A percentile compares a stretch with the other conserved stretches of the same genome.
phyloP scores from a whole-genome alignment of 768 basidiomycete genomes.

The Dacryopinax primogenitus region DNA sequence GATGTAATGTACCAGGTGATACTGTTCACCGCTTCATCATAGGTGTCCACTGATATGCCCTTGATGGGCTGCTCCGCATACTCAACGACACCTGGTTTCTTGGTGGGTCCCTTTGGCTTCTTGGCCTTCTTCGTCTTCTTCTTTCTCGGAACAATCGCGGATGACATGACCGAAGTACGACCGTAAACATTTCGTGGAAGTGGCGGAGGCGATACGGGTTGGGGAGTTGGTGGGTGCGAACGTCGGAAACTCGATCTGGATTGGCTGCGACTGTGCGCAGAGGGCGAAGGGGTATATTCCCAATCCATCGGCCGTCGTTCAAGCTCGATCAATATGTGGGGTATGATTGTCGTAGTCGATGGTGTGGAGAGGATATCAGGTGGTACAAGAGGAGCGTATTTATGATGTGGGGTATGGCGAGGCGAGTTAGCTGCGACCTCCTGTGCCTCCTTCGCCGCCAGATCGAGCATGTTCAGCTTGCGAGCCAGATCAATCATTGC shows the following conservation, averaged over 20 bases:
- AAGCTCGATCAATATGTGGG: not conserved
- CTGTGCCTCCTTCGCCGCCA: not conserved
- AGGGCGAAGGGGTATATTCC: not conserved
- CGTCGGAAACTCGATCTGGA: not conserved
- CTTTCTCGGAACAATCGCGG: not conserved
- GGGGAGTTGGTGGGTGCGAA: not conserved
- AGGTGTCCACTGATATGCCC: not conserved
- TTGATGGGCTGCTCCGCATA: slow-evolving; percentile 1
- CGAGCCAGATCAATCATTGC: not conserved
- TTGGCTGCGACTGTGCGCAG: not conserved
- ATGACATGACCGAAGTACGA: not conserved
- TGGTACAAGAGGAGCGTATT: not conserved
- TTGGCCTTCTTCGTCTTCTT: not conserved
- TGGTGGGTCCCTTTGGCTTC: not conserved
- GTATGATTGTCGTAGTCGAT: not conserved
- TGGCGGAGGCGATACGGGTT: not conserved
- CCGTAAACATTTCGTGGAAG: not conserved
- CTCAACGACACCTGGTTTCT: not conserved
- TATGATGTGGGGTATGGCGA: not conserved
- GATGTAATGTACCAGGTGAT: slow-evolving; percentile 7
- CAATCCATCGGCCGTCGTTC: slow-evolving; percentile 1
- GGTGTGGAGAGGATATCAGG: not conserved
- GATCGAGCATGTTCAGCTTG: slow-evolving; percentile 2
- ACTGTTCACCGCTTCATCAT: slow-evolving; percentile 8
- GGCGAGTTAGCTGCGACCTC: not conserved